Evolutionary conservation across 768 basidiomycete genomes (phyloP), one percentile per base, ranked within the genome.

Genomic region (Boletus sp.): DNA sequence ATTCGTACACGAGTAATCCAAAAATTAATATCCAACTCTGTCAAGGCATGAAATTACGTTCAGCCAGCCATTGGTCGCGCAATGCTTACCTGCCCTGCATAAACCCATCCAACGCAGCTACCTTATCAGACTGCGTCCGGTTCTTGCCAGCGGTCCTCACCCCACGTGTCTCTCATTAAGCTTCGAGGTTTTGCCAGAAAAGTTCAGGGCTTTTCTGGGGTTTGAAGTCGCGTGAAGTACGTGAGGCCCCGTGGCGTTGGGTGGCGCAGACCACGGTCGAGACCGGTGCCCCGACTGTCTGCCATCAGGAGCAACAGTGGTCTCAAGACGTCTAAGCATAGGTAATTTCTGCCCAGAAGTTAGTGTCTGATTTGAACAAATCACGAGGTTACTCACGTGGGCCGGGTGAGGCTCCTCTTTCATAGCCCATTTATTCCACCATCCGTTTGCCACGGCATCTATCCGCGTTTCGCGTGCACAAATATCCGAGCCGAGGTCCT

Each of bases 391-490:
- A 47, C 65, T 64, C 56, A 66, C 72, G 30, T 45, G 55, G 27
- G 29, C 43, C 32, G 41, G 13, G 32, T 49, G 53, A 45, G 62
- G 51, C 37, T 60, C 61, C 44, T 57, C 65, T 41, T 62, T 70
- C 54, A 73, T 62, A 25, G 77, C 75, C 80, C 80, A 85, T 50
- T 73, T 74, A 10, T 76, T 70, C 73, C 77, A 74, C 83, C 83
- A 75, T 19, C 81, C 83, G 43, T 68, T 70, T 41, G 73, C 75
- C n/a, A 75, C 74, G 54, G 70, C 68, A 45, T 77, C 68, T 34
- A 62, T 67, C 48, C 73, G 73, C 50, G 70, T 60, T 54, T 65
- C 70, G 53, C 61, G 58, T 14, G 64, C 65, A 46, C 56, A 34
- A 4, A 56, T 39, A 53, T 70, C 59, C 40, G 60, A 32, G 39